Conservation (phyloP, 768 basidiomycete species). For the Trametes punicea region DNA sequence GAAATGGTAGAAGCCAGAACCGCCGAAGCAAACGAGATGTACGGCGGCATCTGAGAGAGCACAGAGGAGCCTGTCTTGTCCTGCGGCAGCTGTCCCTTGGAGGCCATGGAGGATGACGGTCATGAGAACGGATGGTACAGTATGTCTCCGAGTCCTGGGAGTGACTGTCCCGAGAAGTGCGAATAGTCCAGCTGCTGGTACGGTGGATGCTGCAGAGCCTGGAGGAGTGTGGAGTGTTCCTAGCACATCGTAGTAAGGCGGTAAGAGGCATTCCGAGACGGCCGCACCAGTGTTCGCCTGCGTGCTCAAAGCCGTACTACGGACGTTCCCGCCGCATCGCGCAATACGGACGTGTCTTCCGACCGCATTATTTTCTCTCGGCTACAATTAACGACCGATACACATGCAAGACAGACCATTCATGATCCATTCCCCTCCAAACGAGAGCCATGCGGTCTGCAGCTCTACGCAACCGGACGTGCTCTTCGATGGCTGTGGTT, state of each 20-base stretch:
- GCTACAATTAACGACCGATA: too few relatives aligned
- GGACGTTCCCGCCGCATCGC: conserved; percentile 4
- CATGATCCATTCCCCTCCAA: too few relatives aligned
- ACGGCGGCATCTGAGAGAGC: conserved; percentile 30
- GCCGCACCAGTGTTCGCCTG: background rate
- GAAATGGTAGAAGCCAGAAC: conserved; percentile 47
- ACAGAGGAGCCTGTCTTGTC: conserved; percentile 31
- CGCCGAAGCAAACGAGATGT: conserved; percentile 36
- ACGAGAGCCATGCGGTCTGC: too few relatives aligned
- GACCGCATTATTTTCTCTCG: background rate
- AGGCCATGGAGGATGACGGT: conserved; percentile 23
- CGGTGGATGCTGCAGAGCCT: background rate
- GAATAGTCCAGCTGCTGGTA: background rate
- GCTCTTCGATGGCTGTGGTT: background rate
- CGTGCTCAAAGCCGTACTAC: background rate
- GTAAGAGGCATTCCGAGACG: conserved; percentile 3
- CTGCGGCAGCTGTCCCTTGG: conserved; percentile 25
- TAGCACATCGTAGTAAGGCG: conserved; percentile 17
- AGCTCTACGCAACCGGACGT: too few relatives aligned
- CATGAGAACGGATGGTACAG: conserved; percentile 3
- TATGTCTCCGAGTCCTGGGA: background rate
- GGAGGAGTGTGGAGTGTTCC: background rate
- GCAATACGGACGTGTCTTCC: background rate
- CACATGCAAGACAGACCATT: too few relatives aligned
- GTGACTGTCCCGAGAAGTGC: background rate